phyloP scores from a whole-genome alignment of 768 basidiomycete genomes.

The Pholiota microspora region DNA sequence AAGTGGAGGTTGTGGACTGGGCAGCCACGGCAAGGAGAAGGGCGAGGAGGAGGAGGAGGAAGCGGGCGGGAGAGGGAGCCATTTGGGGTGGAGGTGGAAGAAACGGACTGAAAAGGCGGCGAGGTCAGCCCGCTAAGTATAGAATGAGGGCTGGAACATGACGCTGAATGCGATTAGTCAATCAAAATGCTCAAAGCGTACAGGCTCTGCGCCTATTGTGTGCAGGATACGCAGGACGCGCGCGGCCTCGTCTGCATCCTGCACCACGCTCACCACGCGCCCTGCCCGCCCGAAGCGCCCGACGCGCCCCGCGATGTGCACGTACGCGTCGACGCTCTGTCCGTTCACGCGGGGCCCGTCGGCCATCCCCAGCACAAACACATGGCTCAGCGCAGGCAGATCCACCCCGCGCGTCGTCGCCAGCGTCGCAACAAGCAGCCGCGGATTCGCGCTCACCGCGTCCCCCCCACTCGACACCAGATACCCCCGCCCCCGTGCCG shows the following conservation, averaged over 20 bases:
- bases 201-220: slow-evolving; percentile 42
- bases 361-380: slow-evolving; percentile 68
- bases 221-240: slow-evolving; percentile 45
- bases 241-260: slow-evolving; percentile 30
- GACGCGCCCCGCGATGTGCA: slow-evolving; percentile 74
- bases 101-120: slow-evolving; percentile 9
- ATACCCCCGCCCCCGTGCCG: slow-evolving; percentile 40
- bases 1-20: slow-evolving; percentile 19
- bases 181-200: slow-evolving; percentile 52
- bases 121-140: slow-evolving; percentile 20
- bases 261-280: slow-evolving; percentile 64
- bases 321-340: slow-evolving; percentile 53
- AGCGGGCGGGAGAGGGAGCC: slow-evolving; percentile 6
- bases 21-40: slow-evolving; percentile 17
- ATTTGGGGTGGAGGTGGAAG: slow-evolving; percentile 12
- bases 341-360: slow-evolving; percentile 40
- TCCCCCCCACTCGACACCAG: slow-evolving; percentile 33
- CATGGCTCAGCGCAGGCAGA: slow-evolving; percentile 67
- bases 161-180: slow-evolving; percentile 23
- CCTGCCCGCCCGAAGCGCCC: slow-evolving; percentile 68
- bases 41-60: slow-evolving; percentile 20
- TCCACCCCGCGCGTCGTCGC: slow-evolving; percentile 75
- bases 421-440: slow-evolving; percentile 63
- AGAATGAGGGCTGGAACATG: slow-evolving; percentile 1
- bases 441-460: slow-evolving; percentile 47